Evolutionary conservation across 2,329 filamentous ascomycete species (phyloP).

Genomic region (Neophaeococcomyces aloes): DNA sequence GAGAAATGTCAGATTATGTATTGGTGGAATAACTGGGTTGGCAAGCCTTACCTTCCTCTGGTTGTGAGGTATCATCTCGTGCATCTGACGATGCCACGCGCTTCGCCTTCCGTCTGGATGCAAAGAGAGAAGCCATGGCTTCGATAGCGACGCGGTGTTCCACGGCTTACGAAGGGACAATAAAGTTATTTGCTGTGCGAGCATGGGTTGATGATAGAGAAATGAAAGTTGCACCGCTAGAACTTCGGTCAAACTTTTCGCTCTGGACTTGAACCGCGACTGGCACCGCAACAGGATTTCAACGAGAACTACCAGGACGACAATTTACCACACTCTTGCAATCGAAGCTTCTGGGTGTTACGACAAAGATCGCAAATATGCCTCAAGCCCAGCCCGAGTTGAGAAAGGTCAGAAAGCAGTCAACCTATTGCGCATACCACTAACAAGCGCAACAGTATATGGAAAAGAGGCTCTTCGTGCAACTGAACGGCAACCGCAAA

Average conservation of each 20-base stretch:
- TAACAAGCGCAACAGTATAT: constrained; percentile 61
- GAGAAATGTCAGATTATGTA: constrained; percentile 1
- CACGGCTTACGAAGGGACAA: no score
- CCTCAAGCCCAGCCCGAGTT: constrained; percentile 97
- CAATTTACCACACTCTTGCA: no score
- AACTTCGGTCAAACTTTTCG: neutral
- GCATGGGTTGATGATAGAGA: neutral
- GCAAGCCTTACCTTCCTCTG: constrained; percentile 39
- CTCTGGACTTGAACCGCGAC: neutral
- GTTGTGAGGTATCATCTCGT: constrained; percentile 52
- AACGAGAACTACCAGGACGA: no score
- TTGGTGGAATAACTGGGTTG: neutral
- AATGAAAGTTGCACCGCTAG: neutral
- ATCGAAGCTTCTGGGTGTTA: no score
- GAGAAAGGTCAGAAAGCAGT: constrained; percentile 63
- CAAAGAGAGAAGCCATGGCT: constrained; percentile 49
- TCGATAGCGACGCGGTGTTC: no score
- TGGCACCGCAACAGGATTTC: neutral
- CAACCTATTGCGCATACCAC: constrained; percentile 7
- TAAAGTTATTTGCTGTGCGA: no score
- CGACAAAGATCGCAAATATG: constrained; percentile 51
- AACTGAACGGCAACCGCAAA: constrained; percentile 94
- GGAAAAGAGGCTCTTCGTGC: constrained; percentile 96
- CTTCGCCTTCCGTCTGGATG: constrained; percentile 41
- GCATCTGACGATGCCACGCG: constrained; percentile 37